Base-by-base conservation (phyloP, 1,284 basidiomycete genomes). In the Leccinum fallax region DNA sequence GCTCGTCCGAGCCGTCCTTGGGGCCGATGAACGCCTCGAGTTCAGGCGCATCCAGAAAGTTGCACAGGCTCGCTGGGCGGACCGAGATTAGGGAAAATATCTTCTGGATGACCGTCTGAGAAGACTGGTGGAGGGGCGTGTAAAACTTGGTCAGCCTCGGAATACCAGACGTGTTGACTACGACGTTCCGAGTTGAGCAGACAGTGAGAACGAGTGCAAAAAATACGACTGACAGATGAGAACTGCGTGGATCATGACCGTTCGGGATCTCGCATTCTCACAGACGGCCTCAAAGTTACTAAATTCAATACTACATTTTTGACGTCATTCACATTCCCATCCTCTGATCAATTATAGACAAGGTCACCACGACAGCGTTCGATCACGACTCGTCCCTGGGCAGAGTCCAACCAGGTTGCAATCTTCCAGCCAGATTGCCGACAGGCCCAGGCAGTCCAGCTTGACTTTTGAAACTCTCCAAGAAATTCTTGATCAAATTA, bases 121-220 rank as follows among this genome's bases (percentile, higher is more conserved):
- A 80, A 19, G 90, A 85, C 61, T 90, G 89, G 58, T 92, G 87
- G 30, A 93, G 81, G 2, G 92, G 89, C 3, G 92, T 93, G 80
- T 97, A 99, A 85, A 98, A 99, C 78, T 98, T 98, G 68, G 94
- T 93, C 61, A 99, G 81, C 54, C 97, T 89, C 11, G 97, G 89
- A 65, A 97, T 89, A 52, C 95, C 95, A 66, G 86, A 86, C 55
- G 88, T 95, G 77, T 93, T 96, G 82, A 93, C 93, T 94, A 71
- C 15, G 26, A 55, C 60, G 61, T 36, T 56, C 64, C 56, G 55
- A 49, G 66, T 63, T 69, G 65, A 67, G 65, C 60, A 61, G 59
- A 55, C 58, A 49, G 71, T 73, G 82, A 81, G 83, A 67, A 81
- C 80, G 60, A 80, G 73, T 46, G 82, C 80, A 32, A 66, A 60